Evolutionary conservation across 441 rosid genomes (phyloP).

Genomic region (Arabidopsis hybrid): DNA sequence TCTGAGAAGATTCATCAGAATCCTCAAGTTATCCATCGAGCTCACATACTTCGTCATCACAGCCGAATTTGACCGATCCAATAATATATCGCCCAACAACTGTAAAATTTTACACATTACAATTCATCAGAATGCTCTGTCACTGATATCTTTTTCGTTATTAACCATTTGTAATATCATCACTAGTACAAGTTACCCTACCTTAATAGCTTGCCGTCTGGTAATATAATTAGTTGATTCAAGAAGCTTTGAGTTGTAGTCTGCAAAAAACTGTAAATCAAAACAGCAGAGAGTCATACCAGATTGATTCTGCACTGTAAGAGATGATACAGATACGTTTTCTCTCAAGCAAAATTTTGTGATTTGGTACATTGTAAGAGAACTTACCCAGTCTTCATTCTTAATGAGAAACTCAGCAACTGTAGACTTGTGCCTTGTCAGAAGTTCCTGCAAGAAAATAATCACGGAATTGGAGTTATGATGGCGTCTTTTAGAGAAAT

Average conservation of each 20-base stretch:
- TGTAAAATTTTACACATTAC: slow-evolving; percentile 42
- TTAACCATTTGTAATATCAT: slow-evolving; percentile 8
- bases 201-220: slow-evolving; percentile 88
- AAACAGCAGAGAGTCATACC: slow-evolving; percentile 19
- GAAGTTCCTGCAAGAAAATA: slow-evolving; percentile 67
- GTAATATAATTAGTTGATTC: slow-evolving; percentile 91
- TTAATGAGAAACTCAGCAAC: slow-evolving; percentile 93
- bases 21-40: slow-evolving; percentile 94
- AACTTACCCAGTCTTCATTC: slow-evolving; percentile 92
- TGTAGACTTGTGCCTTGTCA: slow-evolving; percentile 97
- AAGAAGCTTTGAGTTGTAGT: slow-evolving; percentile 84
- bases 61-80: slow-evolving; percentile 89
- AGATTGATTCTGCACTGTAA: neutral
- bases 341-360: neutral
- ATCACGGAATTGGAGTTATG: slow-evolving; percentile 16
- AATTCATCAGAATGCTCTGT: slow-evolving; percentile 13
- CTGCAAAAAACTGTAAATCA: slow-evolving; percentile 77
- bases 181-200: slow-evolving; percentile 33
- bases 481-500: slow-evolving; percentile 8
- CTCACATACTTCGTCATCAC: slow-evolving; percentile 91
- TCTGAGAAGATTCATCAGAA: slow-evolving; percentile 97
- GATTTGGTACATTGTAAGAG: slow-evolving; percentile 10
- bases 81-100: slow-evolving; percentile 86
- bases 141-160: neutral
- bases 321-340: neutral